phyloP scores from a whole-genome alignment of 2,329 filamentous ascomycete species.

The Xylariaceae sp. region DNA sequence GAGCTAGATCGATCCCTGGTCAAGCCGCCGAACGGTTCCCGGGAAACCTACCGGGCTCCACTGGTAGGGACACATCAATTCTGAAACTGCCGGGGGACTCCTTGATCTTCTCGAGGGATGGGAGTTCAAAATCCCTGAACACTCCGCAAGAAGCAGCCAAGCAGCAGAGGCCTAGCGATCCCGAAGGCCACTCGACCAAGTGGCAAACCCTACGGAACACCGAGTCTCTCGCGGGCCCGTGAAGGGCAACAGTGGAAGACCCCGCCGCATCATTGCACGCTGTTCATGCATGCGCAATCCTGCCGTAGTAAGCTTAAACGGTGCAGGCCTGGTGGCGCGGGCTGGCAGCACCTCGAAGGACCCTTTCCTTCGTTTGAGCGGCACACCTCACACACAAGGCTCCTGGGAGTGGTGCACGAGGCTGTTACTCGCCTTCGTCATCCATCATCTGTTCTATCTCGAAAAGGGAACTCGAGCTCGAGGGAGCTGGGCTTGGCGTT shows the following conservation, averaged over 20 bases:
- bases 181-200: conserved; percentile 22
- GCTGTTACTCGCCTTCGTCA: not conserved
- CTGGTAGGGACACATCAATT: conserved; percentile 28
- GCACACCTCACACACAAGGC: not conserved
- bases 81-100: conserved; percentile 27
- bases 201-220: conserved; percentile 14
- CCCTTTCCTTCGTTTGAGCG: not conserved
- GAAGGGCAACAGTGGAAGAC: conserved; percentile 1
- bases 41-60: conserved; percentile 27
- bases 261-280: conserved; percentile 14
- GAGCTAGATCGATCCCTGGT: conserved; percentile 17
- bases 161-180: conserved; percentile 27
- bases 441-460: not conserved
- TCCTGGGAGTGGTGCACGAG: not conserved
- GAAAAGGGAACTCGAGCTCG: not conserved
- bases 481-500: not conserved
- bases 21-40: conserved; percentile 14
- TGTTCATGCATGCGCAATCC: conserved; percentile 13
- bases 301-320: conserved; percentile 23
- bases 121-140: conserved; percentile 9
- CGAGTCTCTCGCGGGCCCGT: too few relatives aligned
- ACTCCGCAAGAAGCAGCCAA: conserved; percentile 23
- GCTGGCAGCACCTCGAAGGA: conserved; percentile 5
- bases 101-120: conserved; percentile 18
- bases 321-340: too few relatives aligned